These are phyloP conservation scores for Alternaria brassicicola DNA, from an alignment of 2,329 filamentous ascomycete genomes.

Conservation along the genomic window DNA sequence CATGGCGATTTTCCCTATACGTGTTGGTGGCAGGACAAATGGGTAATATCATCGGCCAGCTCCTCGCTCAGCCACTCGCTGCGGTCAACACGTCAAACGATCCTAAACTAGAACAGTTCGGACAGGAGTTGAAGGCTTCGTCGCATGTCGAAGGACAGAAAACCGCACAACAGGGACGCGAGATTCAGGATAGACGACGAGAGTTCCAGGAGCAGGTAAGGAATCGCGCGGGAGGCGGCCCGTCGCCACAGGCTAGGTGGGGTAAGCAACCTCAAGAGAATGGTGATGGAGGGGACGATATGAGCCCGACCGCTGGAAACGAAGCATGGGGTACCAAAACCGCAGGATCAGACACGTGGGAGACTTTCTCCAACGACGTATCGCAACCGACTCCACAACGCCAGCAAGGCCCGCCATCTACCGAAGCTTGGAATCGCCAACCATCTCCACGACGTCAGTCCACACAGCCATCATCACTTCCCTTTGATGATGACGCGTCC, in stretches of 20 bases:
- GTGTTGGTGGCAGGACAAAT: conserved; percentile 34
- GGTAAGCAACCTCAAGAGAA: conserved; percentile 21
- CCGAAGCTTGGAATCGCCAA: conserved; percentile 10
- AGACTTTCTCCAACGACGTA: conserved; percentile 22
- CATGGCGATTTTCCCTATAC: conserved; percentile 38
- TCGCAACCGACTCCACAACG: conserved; percentile 15
- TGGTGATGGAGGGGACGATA: conserved; percentile 48
- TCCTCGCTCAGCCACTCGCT: conserved; percentile 42
- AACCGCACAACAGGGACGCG: conserved; percentile 19
- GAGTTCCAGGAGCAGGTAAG: conserved; percentile 29
- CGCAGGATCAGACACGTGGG: conserved; percentile 15
- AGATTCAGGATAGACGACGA: conserved; percentile 28
- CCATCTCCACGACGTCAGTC: conserved; percentile 12
- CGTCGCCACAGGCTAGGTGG: conserved; percentile 46
- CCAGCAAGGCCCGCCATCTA: conserved; percentile 11
- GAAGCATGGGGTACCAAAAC: conserved; percentile 35
- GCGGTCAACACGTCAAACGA: conserved; percentile 47
- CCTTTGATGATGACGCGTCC: conserved; percentile 43
- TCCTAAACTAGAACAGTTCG: conserved; percentile 50
- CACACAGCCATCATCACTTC: conserved; percentile 14
- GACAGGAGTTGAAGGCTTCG: conserved; percentile 41
- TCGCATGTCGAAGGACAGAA: conserved; percentile 18
- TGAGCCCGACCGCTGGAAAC: conserved; percentile 52
- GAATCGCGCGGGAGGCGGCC: conserved; percentile 37
- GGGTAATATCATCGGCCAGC: conserved; percentile 44